A percentile compares a stretch with the other conserved stretches of the same genome.
Evolutionary conservation across 352 stramenopile species (phyloP).

Genomic region (Globisporangium okanoganense): DNA sequence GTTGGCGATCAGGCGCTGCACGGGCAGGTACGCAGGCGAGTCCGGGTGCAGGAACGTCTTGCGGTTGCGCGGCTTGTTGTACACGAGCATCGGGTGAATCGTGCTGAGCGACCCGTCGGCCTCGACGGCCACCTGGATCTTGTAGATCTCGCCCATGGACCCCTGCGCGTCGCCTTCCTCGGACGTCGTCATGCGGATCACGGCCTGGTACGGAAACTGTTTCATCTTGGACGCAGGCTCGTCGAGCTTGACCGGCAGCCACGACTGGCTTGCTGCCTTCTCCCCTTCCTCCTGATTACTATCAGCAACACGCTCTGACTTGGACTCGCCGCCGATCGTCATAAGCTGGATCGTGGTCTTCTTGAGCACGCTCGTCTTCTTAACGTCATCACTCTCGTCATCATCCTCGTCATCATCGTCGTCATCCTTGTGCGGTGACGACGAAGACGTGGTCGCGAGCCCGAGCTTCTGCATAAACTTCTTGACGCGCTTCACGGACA

Average conservation of each 20-base stretch:
- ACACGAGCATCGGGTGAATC: constrained; percentile 83
- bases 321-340: constrained; percentile 76
- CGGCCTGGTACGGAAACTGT: constrained; percentile 78
- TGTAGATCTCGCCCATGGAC: constrained; percentile 86
- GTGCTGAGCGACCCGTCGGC: constrained; percentile 55
- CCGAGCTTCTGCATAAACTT: constrained; percentile 85
- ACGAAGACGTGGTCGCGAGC: constrained; percentile 30
- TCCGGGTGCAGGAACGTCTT: constrained; percentile 87
- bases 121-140: constrained; percentile 84
- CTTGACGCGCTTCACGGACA: constrained; percentile 79
- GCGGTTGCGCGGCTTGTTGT: constrained; percentile 83
- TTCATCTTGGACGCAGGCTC: constrained; percentile 72
- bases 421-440: constrained; percentile 11
- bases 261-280: constrained; percentile 38
- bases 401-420: constrained; percentile 22
- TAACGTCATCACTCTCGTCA: constrained; percentile 15
- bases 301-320: constrained; percentile 38
- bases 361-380: constrained; percentile 13
- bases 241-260: constrained; percentile 82
- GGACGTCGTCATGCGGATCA: constrained; percentile 81
- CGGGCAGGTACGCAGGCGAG: constrained; percentile 67
- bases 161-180: constrained; percentile 67
- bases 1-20: constrained; percentile 56
- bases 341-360: constrained; percentile 67
- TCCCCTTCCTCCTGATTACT: constrained; percentile 5